Percentiles rank a stretch among this genome's conserved stretches.
Evolutionary conservation across 352 stramenopile species (phyloP).

Genomic region (Phytopythium boreale): DNA sequence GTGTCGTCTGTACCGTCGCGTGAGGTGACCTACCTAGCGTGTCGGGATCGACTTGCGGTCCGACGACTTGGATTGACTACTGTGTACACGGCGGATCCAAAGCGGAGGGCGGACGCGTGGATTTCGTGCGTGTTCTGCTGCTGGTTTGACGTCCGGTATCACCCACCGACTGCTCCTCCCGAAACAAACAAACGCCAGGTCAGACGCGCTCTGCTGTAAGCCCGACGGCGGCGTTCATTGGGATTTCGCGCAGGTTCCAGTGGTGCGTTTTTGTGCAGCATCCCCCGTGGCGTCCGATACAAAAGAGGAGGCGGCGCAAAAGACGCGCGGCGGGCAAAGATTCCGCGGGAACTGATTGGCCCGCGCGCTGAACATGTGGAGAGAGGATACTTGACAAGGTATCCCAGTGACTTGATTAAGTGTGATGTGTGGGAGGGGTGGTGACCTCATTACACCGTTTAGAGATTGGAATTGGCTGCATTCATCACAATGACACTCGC

Average conservation of each 20-base stretch:
- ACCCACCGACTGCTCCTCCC: constrained; percentile 1
- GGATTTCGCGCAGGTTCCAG: constrained; percentile 1
- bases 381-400: no score
- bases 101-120: neutral
- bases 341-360: neutral
- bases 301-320: neutral
- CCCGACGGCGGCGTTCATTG: neutral
- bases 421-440: no score
- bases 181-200: neutral
- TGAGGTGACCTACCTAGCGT: no score
- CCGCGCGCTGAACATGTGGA: no score
- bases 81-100: neutral
- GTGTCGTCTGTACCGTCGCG: no score
- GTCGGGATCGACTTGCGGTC: no score
- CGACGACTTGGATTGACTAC: no score
- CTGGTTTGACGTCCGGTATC: neutral
- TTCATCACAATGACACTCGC: no score
- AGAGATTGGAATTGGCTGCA: no score
- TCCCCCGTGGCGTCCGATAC: neutral
- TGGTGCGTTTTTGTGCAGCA: constrained; percentile 5
- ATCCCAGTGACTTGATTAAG: no score
- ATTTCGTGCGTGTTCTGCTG: neutral
- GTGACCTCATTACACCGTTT: no score
- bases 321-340: neutral
- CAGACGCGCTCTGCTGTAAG: neutral